These are phyloP conservation scores for Stagonosporopsis tanaceti DNA, from an alignment of 2,329 filamentous ascomycete species.

Conservation along the genomic window DNA sequence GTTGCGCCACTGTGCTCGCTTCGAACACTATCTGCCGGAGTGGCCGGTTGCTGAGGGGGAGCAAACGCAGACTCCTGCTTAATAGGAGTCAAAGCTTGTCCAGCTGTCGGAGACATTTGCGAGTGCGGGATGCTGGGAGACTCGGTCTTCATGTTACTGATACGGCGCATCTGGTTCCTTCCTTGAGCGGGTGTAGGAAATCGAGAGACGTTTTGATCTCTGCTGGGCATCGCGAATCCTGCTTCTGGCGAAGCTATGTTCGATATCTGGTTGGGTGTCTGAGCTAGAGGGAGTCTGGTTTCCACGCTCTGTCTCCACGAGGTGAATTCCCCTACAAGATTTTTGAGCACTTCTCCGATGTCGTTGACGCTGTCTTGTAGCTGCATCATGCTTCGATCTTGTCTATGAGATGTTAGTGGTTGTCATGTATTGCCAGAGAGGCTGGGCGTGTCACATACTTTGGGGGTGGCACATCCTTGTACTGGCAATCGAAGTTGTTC, in stretches of 20 bases:
- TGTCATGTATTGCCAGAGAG: neutral
- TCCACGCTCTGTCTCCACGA: constrained; percentile 46
- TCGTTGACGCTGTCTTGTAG: constrained; percentile 56
- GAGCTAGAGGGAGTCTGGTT: constrained; percentile 33
- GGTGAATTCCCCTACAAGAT: constrained; percentile 43
- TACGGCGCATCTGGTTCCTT: constrained; percentile 35
- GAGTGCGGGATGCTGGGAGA: constrained; percentile 40
- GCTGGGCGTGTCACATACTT: constrained; percentile 67
- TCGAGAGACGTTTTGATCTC: constrained; percentile 38
- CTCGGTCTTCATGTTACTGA: constrained; percentile 47
- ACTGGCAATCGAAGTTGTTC: constrained; percentile 83
- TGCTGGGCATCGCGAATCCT: constrained; percentile 31
- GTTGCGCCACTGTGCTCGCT: constrained; percentile 34
- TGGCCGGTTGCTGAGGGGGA: constrained; percentile 40
- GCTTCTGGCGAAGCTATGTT: constrained; percentile 43
- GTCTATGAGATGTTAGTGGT: constrained; percentile 39
- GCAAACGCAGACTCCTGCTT: constrained; percentile 39
- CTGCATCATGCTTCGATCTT: constrained; percentile 61
- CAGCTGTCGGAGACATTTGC: constrained; percentile 36
- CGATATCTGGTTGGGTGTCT: constrained; percentile 27
- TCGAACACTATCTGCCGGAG: constrained; percentile 45
- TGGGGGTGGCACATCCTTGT: constrained; percentile 88
- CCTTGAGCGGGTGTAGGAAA: constrained; percentile 41
- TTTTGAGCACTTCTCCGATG: constrained; percentile 41
- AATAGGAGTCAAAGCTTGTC: constrained; percentile 40